Conservation (phyloP, 352 stramenopile species). For the Phytophthora agathidicida region DNA sequence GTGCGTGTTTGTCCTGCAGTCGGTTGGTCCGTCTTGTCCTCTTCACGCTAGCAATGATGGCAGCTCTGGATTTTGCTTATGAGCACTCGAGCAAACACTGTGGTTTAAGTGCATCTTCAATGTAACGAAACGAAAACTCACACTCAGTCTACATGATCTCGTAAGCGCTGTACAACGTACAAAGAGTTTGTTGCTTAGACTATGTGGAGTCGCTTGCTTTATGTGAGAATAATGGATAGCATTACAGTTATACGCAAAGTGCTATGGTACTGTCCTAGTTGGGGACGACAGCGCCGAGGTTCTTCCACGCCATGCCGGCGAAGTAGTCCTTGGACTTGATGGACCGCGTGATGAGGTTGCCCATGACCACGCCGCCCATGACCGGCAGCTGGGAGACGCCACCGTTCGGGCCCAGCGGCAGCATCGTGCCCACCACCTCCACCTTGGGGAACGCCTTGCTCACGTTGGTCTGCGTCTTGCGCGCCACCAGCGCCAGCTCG, state of each 20-base stretch:
- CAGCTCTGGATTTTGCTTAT: too few species aligned
- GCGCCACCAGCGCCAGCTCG: slow-evolving; percentile 42
- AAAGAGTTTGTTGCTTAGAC: too few species aligned
- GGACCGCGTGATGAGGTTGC: slow-evolving; percentile 38
- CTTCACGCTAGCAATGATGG: too few species aligned
- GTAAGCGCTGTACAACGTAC: too few species aligned
- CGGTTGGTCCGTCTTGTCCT: too few species aligned
- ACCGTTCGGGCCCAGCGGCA: slow-evolving; percentile 45
- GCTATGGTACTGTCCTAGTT: slow-evolving; percentile 22
- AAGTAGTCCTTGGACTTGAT: slow-evolving; percentile 47
- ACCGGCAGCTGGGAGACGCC: slow-evolving; percentile 49
- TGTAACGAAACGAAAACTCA: too few species aligned
- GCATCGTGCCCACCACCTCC: slow-evolving; percentile 35
- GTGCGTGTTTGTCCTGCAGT: too few species aligned
- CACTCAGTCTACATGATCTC: too few species aligned
- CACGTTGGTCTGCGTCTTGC: slow-evolving; percentile 43
- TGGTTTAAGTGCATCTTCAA: too few species aligned
- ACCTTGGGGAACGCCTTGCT: slow-evolving; percentile 50
- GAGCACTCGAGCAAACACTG: too few species aligned
- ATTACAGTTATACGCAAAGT: neutral
- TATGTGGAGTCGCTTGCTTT: too few species aligned
- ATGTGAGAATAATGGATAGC: slow-evolving; percentile 1
- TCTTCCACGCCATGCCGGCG: slow-evolving; percentile 20
- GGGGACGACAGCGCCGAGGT: slow-evolving; percentile 22
- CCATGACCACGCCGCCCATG: slow-evolving; percentile 43